Percentiles rank a stretch among this genome's conserved stretches.
Conservation (phyloP, 352 stramenopile species). For the Plasmopara muralis region DNA sequence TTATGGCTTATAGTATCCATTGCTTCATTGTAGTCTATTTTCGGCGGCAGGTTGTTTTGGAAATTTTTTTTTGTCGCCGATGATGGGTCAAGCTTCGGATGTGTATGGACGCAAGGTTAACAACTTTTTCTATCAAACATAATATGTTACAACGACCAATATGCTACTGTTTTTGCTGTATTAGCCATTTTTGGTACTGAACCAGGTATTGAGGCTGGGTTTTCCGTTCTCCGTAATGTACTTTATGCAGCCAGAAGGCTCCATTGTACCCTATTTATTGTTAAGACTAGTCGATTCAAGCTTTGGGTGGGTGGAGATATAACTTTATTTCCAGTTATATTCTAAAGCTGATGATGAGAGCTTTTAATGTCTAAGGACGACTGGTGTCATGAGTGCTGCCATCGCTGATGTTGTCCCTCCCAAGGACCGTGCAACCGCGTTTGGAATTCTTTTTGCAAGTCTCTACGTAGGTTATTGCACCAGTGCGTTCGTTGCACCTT, state of each 20-base stretch:
- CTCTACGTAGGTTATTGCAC: conserved; percentile 53
- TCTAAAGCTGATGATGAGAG: background rate
- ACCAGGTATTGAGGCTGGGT: conserved; percentile 48
- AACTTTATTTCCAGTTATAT: background rate
- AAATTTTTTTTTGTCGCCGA: conserved; percentile 62
- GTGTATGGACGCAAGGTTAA: conserved; percentile 68
- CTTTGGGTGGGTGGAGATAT: conserved; percentile 36
- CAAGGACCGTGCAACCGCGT: conserved; percentile 48
- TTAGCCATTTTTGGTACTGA: conserved; percentile 69
- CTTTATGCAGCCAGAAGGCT: conserved; percentile 47
- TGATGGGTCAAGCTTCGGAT: conserved; percentile 70
- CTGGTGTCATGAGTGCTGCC: conserved; percentile 51
- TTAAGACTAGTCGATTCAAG: conserved; percentile 54
- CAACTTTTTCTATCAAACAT: background rate
- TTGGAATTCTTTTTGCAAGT: conserved; percentile 56
- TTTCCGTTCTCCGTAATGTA: conserved; percentile 67
- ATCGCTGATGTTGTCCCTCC: conserved; percentile 56
- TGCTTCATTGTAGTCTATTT: conserved; percentile 34
- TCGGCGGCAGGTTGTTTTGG: conserved; percentile 49
- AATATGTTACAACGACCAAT: background rate
- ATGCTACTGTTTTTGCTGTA: background rate
- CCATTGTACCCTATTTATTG: conserved; percentile 59
- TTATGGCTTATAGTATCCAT: background rate
- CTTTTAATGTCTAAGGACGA: conserved; percentile 24
- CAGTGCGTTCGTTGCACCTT: conserved; percentile 44